A percentile compares a stretch with the other conserved stretches of the same genome.
Conservation (phyloP, 2,329 filamentous ascomycete species). For the Juglanconis oblonga region DNA sequence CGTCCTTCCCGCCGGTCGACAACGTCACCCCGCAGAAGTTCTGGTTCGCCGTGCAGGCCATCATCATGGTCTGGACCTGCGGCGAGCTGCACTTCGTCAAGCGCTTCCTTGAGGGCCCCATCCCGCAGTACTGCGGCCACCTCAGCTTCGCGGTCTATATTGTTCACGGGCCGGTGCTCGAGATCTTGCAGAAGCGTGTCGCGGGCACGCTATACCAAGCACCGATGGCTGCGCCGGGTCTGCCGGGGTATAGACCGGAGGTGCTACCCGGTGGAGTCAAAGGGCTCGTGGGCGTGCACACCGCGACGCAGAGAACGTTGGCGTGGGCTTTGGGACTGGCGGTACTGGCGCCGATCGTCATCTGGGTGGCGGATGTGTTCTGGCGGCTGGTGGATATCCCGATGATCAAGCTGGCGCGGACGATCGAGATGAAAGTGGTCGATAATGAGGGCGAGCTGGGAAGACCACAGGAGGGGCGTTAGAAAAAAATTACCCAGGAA, state of each 20-base stretch:
- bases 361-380: conserved; percentile 59
- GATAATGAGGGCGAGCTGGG: conserved; percentile 17
- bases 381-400: conserved; percentile 54
- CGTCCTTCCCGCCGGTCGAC: conserved; percentile 31
- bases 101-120: conserved; percentile 40
- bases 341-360: conserved; percentile 32
- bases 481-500: too few relatives aligned
- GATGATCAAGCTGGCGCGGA: conserved; percentile 27
- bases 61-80: conserved; percentile 35
- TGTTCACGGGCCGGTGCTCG: conserved; percentile 51
- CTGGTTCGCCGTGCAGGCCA: conserved; percentile 34
- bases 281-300: conserved; percentile 31
- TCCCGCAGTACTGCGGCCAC: conserved; percentile 54
- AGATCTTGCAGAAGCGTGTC: conserved; percentile 31
- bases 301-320: conserved; percentile 27
- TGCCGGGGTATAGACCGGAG: conserved; percentile 21
- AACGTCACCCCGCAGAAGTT: conserved; percentile 33
- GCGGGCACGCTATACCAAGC: conserved; percentile 26
- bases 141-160: conserved; percentile 59
- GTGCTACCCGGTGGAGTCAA: conserved; percentile 27
- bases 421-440: conserved; percentile 23
- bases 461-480: background rate
- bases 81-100: conserved; percentile 34
- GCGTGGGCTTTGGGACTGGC: conserved; percentile 38
- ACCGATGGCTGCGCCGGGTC: conserved; percentile 21